phyloP scores from a whole-genome alignment of 78 protist genomes.

The slime mould (Dictyostelium discoideum) region DNA sequence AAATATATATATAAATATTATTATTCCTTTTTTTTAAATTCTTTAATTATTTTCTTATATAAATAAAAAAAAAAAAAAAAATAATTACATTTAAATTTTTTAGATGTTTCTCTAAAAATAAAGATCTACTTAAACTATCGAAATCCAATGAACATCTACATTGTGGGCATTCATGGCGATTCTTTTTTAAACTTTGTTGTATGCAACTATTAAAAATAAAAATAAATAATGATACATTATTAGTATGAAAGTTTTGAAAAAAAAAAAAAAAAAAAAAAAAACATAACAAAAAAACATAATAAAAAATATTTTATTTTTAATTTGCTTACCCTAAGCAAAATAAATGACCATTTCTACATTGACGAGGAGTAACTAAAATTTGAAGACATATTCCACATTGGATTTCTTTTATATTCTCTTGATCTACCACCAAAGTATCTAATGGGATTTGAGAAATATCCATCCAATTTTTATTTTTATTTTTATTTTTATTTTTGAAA shows the following conservation, averaged over 20 bases:
- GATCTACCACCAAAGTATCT: conserved; percentile 49
- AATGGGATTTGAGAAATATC: conserved; percentile 21
- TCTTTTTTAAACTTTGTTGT: conserved; percentile 25
- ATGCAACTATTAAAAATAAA: conserved; percentile 17
- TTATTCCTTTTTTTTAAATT: background rate
- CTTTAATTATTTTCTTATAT: too few species aligned
- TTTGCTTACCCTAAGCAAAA: background rate
- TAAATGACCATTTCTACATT: conserved; percentile 66
- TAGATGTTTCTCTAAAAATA: conserved; percentile 56
- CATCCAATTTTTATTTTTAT: background rate
- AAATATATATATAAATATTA: background rate
- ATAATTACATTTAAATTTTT: conserved; percentile 38
- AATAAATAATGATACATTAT: background rate
- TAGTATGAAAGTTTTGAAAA: background rate
- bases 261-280: background rate
- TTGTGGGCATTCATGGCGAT: conserved; percentile 39
- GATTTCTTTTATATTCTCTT: conserved; percentile 47
- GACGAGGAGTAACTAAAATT: conserved; percentile 40
- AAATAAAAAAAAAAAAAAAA: background rate
- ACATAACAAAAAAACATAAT: background rate
- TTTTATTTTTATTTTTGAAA: background rate
- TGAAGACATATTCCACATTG: conserved; percentile 70
- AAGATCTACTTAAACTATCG: conserved; percentile 34
- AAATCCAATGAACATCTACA: conserved; percentile 41
- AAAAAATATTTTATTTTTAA: background rate